Percentiles rank a stretch among this genome's conserved stretches.
phyloP scores from a whole-genome alignment of 768 basidiomycete species.

The Termitomyces sp. region DNA sequence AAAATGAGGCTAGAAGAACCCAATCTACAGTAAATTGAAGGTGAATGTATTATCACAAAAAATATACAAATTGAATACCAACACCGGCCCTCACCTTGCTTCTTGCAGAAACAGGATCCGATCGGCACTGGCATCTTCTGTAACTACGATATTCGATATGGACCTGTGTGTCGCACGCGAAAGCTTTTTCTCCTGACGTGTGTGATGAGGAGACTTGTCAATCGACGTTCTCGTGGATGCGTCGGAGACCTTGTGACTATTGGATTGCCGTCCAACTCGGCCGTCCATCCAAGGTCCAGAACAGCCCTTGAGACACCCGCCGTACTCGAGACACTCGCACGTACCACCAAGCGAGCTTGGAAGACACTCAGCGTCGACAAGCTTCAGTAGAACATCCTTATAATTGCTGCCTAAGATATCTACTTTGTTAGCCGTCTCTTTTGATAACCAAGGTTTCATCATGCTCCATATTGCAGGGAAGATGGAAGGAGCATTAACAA shows the following conservation, averaged over 20 bases:
- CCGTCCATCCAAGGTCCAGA: conserved; percentile 72
- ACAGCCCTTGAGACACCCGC: conserved; percentile 56
- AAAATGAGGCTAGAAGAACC: neutral
- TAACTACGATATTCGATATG: neutral
- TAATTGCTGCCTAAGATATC: conserved; percentile 62
- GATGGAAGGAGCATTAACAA: conserved; percentile 68
- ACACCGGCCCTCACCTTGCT: neutral
- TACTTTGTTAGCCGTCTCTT: conserved; percentile 66
- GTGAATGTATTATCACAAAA: neutral
- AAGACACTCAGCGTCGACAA: conserved; percentile 59
- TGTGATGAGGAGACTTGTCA: neutral
- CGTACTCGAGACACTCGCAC: conserved; percentile 51
- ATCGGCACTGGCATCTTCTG: neutral
- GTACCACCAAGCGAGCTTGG: conserved; percentile 57
- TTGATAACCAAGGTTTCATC: conserved; percentile 68
- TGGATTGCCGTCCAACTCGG: conserved; percentile 41
- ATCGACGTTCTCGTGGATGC: neutral
- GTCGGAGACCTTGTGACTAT: conserved; percentile 10
- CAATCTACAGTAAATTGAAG: neutral
- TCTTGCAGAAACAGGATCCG: neutral
- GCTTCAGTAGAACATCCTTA: conserved; percentile 43
- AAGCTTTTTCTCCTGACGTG: neutral
- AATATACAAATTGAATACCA: neutral
- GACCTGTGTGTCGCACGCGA: neutral
- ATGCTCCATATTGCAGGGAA: conserved; percentile 70